These are phyloP conservation scores for Ustilago bromivora DNA, from an alignment of 1,284 basidiomycete genomes.

Conservation along the genomic window DNA sequence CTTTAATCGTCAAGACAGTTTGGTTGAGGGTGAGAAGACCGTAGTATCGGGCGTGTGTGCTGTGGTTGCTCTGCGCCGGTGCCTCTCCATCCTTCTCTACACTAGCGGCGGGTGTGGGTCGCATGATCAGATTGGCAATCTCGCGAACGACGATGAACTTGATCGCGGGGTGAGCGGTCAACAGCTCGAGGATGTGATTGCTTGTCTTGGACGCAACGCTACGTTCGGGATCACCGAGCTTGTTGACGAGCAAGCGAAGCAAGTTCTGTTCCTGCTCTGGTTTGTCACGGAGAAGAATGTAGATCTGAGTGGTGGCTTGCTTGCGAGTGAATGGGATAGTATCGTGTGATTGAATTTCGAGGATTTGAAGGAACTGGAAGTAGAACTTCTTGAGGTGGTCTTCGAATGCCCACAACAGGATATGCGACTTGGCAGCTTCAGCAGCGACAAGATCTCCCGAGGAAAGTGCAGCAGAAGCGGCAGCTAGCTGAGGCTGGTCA, in stretches of 20 bases:
- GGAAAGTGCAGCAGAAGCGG: slow-evolving; percentile 73
- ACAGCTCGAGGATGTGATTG: slow-evolving; percentile 86
- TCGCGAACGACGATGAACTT: slow-evolving; percentile 90
- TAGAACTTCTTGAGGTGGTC: slow-evolving; percentile 98
- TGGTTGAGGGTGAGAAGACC: slow-evolving; percentile 94
- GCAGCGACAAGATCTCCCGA: slow-evolving; percentile 42
- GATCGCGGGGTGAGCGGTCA: slow-evolving; percentile 94
- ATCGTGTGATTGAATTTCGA: slow-evolving; percentile 90
- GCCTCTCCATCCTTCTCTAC: slow-evolving; percentile 51
- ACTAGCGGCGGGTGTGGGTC: slow-evolving; percentile 64
- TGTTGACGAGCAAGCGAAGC: slow-evolving; percentile 90
- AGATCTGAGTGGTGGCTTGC: slow-evolving; percentile 78
- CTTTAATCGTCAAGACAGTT: slow-evolving; percentile 79
- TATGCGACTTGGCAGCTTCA: slow-evolving; percentile 72
- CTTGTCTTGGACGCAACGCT: slow-evolving; percentile 89
- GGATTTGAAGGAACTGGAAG: slow-evolving; percentile 88
- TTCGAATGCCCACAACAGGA: slow-evolving; percentile 90
- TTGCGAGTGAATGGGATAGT: slow-evolving; percentile 88
- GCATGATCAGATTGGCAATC: slow-evolving; percentile 82
- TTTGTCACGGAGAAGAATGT: slow-evolving; percentile 84
- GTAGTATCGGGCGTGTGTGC: slow-evolving; percentile 85
- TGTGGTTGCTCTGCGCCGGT: slow-evolving; percentile 47
- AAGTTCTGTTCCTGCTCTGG: slow-evolving; percentile 98
- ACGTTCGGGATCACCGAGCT: slow-evolving; percentile 83
- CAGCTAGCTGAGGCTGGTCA: slow-evolving; percentile 80